A percentile compares a stretch with the other conserved stretches of the same genome.
phyloP scores from a whole-genome alignment of 176 grass and related monocot genomes.

The Paspalum notatum region DNA sequence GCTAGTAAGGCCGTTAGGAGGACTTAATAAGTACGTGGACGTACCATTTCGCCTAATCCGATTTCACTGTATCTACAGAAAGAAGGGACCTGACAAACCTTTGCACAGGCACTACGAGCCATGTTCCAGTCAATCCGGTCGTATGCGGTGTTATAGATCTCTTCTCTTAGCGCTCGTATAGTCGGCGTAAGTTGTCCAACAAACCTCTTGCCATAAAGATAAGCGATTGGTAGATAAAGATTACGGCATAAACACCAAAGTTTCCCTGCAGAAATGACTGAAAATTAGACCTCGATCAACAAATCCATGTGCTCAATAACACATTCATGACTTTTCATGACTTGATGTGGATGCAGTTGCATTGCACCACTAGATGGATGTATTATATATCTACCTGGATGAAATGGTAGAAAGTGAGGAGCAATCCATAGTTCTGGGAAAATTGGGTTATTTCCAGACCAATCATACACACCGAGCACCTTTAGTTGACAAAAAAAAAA shows the following conservation, averaged over 20 bases:
- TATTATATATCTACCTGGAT: slow-evolving; percentile 39
- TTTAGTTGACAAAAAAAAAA: not conserved
- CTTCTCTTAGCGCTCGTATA: slow-evolving; percentile 46
- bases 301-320: not conserved
- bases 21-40: too few species aligned
- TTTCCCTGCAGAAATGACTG: slow-evolving; percentile 39
- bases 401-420: slow-evolving; percentile 51
- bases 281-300: not conserved
- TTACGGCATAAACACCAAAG: slow-evolving; percentile 71
- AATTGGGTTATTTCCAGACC: slow-evolving; percentile 62
- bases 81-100: slow-evolving; percentile 39
- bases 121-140: slow-evolving; percentile 54
- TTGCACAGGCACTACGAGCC: slow-evolving; percentile 58
- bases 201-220: slow-evolving; percentile 72
- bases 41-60: too few species aligned
- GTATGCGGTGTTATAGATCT: slow-evolving; percentile 41
- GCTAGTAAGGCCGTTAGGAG: too few species aligned
- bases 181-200: slow-evolving; percentile 52
- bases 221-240: slow-evolving; percentile 80
- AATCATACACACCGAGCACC: slow-evolving; percentile 64
- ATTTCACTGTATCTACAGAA: too few species aligned
- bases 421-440: slow-evolving; percentile 52
- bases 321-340: too few species aligned
- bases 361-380: not conserved
- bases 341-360: not conserved